Percentiles rank a stretch among this genome's conserved stretches.
Conservation (phyloP, 768 basidiomycete genomes). For the Kwoniella sp. region DNA sequence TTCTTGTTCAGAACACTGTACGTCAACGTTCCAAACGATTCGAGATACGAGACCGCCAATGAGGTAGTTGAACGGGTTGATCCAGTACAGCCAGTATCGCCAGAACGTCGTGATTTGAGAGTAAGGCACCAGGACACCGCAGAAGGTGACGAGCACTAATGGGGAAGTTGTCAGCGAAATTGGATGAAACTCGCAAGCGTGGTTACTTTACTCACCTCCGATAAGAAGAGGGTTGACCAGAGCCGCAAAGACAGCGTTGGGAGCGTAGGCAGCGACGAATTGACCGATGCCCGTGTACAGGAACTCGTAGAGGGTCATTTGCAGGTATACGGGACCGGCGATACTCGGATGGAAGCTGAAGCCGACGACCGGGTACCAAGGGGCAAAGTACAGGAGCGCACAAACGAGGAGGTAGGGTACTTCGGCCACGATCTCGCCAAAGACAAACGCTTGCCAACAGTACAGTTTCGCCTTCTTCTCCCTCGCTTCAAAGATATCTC, state of each 20-base stretch:
- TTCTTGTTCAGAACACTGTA: slow-evolving; percentile 45
- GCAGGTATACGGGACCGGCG: slow-evolving; percentile 51
- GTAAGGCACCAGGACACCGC: slow-evolving; percentile 46
- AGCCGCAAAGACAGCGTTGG: slow-evolving; percentile 49
- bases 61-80: slow-evolving; percentile 53
- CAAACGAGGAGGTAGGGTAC: slow-evolving; percentile 43
- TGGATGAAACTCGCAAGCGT: neutral
- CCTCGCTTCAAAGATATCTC: slow-evolving; percentile 57
- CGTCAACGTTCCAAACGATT: slow-evolving; percentile 48
- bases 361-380: slow-evolving; percentile 48
- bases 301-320: slow-evolving; percentile 54
- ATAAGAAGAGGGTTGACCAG: slow-evolving; percentile 51
- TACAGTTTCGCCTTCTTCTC: slow-evolving; percentile 50
- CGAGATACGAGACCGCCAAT: slow-evolving; percentile 49
- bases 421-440: slow-evolving; percentile 46
- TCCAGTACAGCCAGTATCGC: slow-evolving; percentile 43
- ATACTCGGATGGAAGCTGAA: slow-evolving; percentile 44
- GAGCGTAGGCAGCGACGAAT: slow-evolving; percentile 53
- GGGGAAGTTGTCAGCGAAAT: neutral
- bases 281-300: slow-evolving; percentile 53
- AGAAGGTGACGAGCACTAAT: slow-evolving; percentile 44
- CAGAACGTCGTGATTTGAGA: slow-evolving; percentile 46
- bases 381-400: slow-evolving; percentile 47
- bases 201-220: neutral
- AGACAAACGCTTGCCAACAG: slow-evolving; percentile 45